Conservation (phyloP, 768 basidiomycete species). For the Inosperma sp. region DNA sequence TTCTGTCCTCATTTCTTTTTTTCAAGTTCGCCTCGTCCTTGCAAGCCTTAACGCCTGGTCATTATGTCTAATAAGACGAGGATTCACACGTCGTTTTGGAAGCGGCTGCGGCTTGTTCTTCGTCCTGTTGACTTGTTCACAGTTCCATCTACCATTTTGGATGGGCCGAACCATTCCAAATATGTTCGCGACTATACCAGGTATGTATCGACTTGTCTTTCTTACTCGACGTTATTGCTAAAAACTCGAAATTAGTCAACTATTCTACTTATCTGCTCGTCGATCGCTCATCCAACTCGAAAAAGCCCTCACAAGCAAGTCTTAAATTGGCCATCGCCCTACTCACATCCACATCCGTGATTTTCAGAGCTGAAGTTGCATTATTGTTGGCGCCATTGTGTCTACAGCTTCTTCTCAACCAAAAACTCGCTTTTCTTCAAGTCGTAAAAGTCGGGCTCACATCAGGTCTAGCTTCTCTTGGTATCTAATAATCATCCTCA, state of each 20-base stretch:
- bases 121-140: conserved; percentile 64
- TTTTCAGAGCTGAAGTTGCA: conserved; percentile 78
- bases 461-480: conserved; percentile 45
- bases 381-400: conserved; percentile 60
- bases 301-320: conserved; percentile 31
- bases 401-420: conserved; percentile 46
- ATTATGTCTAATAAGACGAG: conserved; percentile 59
- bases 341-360: conserved; percentile 60
- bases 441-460: conserved; percentile 49
- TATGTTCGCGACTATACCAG: conserved; percentile 81
- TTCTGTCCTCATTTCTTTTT: neutral
- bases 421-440: conserved; percentile 39
- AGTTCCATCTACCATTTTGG: conserved; percentile 93
- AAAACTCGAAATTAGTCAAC: conserved; percentile 45
- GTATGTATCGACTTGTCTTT: conserved; percentile 35
- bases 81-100: conserved; percentile 63
- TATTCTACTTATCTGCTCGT: conserved; percentile 49
- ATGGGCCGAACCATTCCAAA: conserved; percentile 92
- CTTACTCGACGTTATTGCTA: neutral
- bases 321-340: conserved; percentile 47
- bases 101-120: conserved; percentile 52
- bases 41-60: conserved; percentile 59
- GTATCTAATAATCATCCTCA: conserved; percentile 38
- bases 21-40: conserved; percentile 70
- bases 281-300: conserved; percentile 36